Percentiles rank a stretch among this genome's conserved stretches.
Conservation (phyloP, 768 basidiomycete genomes). For the Neoboletus brunneissimus region DNA sequence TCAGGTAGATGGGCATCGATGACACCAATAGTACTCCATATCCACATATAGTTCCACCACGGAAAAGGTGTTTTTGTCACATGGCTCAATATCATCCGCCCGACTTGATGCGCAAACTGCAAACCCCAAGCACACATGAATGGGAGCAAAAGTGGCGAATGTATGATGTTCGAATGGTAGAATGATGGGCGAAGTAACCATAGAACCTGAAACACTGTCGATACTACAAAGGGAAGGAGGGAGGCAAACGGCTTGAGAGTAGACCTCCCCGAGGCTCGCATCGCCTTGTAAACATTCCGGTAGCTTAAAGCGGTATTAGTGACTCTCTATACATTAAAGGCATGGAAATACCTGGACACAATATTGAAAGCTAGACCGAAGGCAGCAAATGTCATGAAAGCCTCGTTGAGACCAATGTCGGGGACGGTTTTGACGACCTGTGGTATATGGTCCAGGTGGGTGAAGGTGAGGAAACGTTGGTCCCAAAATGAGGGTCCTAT, state of each 20-base stretch:
- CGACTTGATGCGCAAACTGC: conserved; percentile 87
- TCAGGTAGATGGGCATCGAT: conserved; percentile 77
- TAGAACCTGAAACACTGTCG: conserved; percentile 66
- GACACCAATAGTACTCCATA: conserved; percentile 74
- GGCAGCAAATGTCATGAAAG: conserved; percentile 80
- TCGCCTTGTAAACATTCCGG: conserved; percentile 71
- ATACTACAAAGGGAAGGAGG: conserved; percentile 76
- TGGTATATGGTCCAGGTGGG: conserved; percentile 51
- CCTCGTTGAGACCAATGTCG: conserved; percentile 75
- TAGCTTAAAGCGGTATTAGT: conserved; percentile 49
- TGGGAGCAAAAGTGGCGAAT: conserved; percentile 77
- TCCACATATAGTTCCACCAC: conserved; percentile 82
- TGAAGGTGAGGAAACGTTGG: conserved; percentile 57
- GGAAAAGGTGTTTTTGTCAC: conserved; percentile 85
- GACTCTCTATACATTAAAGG: not conserved
- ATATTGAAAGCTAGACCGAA: conserved; percentile 80
- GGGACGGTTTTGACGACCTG: conserved; percentile 49
- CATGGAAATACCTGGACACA: conserved; percentile 48
- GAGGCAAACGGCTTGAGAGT: conserved; percentile 59
- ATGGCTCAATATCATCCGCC: conserved; percentile 90
- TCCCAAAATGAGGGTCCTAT: conserved; percentile 84
- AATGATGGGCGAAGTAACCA: conserved; percentile 77
- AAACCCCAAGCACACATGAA: conserved; percentile 93
- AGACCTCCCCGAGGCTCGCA: conserved; percentile 40
- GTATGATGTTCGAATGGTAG: conserved; percentile 63